Evolutionary conservation across 2,329 filamentous ascomycete species (phyloP).

Genomic region (Cladosporium oxysporum): DNA sequence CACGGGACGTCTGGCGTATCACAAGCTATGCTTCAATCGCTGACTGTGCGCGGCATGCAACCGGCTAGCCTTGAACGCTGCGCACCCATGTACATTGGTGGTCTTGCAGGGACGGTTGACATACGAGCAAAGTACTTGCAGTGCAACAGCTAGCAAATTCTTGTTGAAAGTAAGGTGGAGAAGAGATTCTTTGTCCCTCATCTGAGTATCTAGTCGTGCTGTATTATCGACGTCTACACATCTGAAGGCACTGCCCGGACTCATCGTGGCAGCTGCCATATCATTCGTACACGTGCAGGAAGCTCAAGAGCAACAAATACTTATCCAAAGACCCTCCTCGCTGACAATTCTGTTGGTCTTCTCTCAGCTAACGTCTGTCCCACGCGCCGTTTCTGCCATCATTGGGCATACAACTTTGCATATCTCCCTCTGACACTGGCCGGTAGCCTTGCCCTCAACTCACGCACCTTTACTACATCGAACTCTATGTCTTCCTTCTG

Average conservation of each 20-base stretch:
- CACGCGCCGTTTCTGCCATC: background rate
- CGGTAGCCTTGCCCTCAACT: conserved; percentile 31
- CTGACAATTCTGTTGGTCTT: background rate
- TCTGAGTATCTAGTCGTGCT: background rate
- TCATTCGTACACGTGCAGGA: background rate
- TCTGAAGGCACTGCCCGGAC: background rate
- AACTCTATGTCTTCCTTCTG: conserved; percentile 54
- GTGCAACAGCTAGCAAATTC: background rate
- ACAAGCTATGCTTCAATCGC: background rate
- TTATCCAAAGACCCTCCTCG: background rate
- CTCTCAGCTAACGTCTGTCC: background rate
- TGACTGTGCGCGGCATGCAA: background rate
- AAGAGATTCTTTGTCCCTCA: background rate
- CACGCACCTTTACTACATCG: conserved; percentile 37
- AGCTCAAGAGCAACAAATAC: background rate
- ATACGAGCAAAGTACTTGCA: background rate
- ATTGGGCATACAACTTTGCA: conserved; percentile 6
- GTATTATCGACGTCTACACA: background rate
- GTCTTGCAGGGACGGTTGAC: background rate
- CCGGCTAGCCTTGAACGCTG: background rate
- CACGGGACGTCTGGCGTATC: background rate
- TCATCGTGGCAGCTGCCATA: background rate
- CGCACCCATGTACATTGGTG: background rate
- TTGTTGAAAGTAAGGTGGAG: background rate
- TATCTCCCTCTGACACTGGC: conserved; percentile 24